A percentile compares a stretch with the other conserved stretches of the same genome.
phyloP scores from a whole-genome alignment of 2,329 filamentous ascomycete species.

The Pestalotiopsis sp. region DNA sequence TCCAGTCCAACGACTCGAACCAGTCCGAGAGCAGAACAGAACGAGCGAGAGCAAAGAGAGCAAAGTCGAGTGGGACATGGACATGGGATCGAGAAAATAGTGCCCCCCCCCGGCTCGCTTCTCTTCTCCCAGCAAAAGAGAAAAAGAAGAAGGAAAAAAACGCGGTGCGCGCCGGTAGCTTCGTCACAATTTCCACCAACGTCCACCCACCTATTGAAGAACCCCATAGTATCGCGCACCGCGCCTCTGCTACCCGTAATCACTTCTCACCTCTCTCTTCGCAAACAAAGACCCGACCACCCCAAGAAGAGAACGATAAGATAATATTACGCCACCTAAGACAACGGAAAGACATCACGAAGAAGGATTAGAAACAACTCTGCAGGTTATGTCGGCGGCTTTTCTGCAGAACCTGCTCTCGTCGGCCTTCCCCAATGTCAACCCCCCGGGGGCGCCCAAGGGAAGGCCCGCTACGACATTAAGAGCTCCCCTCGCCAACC shows the following conservation, averaged over 20 bases:
- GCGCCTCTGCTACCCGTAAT: neutral
- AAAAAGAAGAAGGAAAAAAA: neutral
- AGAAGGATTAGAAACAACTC: neutral
- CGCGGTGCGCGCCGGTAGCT: neutral
- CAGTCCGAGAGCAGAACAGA: neutral
- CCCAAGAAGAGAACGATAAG: neutral
- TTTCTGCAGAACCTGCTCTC: constrained; percentile 1
- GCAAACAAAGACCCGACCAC: neutral
- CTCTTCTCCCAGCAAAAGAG: neutral
- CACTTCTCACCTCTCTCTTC: neutral
- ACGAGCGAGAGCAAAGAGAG: neutral
- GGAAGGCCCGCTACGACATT: neutral
- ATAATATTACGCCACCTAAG: neutral
- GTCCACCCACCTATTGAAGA: neutral
- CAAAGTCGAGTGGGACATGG: neutral
- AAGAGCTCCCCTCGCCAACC: neutral
- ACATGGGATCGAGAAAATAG: neutral
- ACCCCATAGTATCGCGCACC: neutral
- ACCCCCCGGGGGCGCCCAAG: constrained; percentile 1
- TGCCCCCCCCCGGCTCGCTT: neutral
- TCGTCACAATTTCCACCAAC: neutral
- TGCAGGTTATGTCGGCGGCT: constrained; percentile 1
- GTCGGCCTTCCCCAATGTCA: constrained; percentile 5
- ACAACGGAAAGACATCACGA: neutral
- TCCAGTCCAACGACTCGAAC: neutral